A percentile compares a stretch with the other conserved stretches of the same genome.
Conservation (phyloP, 306 rosid genomes). For the Vicia faba region DNA sequence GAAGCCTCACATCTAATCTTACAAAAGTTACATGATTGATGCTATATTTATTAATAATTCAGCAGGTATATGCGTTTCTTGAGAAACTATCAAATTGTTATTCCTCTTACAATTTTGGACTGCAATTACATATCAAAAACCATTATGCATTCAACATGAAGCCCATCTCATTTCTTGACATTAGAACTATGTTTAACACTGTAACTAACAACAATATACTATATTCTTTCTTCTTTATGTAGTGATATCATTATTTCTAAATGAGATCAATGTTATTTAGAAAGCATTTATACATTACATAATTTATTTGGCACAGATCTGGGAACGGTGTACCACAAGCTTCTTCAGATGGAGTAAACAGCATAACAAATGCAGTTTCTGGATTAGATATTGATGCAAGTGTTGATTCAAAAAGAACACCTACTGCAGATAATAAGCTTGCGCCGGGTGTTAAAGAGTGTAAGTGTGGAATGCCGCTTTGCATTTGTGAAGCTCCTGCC, state of each 20-base stretch:
- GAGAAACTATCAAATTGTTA: conserved; percentile 23
- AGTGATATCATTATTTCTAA: conserved; percentile 15
- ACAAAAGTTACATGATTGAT: conserved; percentile 25
- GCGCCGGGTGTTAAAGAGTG: conserved; percentile 56
- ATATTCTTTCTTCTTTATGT: conserved; percentile 18
- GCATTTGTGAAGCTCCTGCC: conserved; percentile 85
- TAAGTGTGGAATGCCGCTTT: conserved; percentile 98
- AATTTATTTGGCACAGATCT: conserved; percentile 54
- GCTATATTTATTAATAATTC: conserved; percentile 6
- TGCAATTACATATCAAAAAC: conserved; percentile 3
- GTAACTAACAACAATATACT: not conserved
- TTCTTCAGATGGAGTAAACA: conserved; percentile 52
- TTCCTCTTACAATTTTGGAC: conserved; percentile 10
- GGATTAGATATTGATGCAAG: conserved; percentile 57
- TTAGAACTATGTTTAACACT: not conserved
- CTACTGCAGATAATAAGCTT: conserved; percentile 48
- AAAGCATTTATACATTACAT: conserved; percentile 1
- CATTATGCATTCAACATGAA: conserved; percentile 6
- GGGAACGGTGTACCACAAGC: conserved; percentile 48
- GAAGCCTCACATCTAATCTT: not conserved
- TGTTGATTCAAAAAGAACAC: conserved; percentile 44
- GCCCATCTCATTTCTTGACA: not conserved
- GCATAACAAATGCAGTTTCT: conserved; percentile 60
- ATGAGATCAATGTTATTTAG: conserved; percentile 27
- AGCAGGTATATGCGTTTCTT: not conserved